Evolutionary conservation across 23 red algal species (phyloP), one percentile per base, ranked within the genome.

Genomic region (Cyanidioschyzon merolae): DNA sequence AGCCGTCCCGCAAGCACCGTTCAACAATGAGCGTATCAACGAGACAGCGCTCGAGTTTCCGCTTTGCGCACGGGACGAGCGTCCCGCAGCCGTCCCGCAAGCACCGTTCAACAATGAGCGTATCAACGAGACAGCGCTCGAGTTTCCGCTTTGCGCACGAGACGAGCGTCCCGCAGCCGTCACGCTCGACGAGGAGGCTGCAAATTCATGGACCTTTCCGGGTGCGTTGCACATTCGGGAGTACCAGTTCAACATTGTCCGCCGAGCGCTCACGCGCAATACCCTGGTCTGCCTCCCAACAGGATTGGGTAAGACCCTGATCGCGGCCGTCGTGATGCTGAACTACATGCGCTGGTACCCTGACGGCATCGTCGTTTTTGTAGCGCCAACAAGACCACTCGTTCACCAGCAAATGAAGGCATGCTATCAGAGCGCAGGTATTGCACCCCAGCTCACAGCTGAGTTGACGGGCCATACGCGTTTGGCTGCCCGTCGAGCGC

Each of bases 291-390:
- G 83, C 1, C 45, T 91, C 40, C 88, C 88, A 25, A 82, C 88
- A 1, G 88, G 88, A 36, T n/a, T 80, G 0, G 88, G 88, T 38
- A 91, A 91, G 77, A 91, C 88, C 29, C 74, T 91, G 59, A 91
- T 91, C 40, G 88, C 88, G 39, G 83, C 75, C 0, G 82, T 82
- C 1, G 54, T 85, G 15, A 82, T 91, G 59, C 58, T 41, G 32
- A 76, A 80, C 59, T 59, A 37, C 21, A 39, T 63, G 40, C 54
- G 50, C 12, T 80, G 77, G 77, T 80, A 50, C 59, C 77, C 77
- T 26, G 59, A 16, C 45, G 77, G 77, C 15, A 39, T 37, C 34
- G 41, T 79, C 34, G 74, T 86, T 25, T 86, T 86, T 59, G 37
- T 86, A 25, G 83, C 83, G 0, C 83, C 83, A 31, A 86, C 83